Base-by-base conservation (phyloP, 768 basidiomycete genomes). In the Fomitopsis pulvina region DNA sequence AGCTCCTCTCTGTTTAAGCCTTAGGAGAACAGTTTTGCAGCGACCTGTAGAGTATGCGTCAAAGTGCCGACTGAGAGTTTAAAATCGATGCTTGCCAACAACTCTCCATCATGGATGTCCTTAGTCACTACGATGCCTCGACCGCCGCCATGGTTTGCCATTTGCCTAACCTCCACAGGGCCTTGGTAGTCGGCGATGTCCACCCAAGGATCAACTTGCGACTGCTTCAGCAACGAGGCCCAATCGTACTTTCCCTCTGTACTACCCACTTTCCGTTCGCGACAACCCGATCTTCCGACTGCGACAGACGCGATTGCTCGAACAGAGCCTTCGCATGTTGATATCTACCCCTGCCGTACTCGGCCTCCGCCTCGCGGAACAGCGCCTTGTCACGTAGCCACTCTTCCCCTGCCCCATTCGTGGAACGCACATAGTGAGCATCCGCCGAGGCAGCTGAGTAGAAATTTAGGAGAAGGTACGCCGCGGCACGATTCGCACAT, bases 401-500 rank as follows among this genome's bases (percentile, higher is more conserved):
- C 11, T 25, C 12, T 6, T 58, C n/a, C n/a, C n/a, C 46, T 8
- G 22, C 26, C 6, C 38, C 47, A 16, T 34, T 12, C 4, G 21
- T 22, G n/a, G 30, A 39, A 14, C 34, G 38, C 2, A 48, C 47
- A 20, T 32, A 24, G 8, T 40, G 25, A 14, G 61, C 60, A 49
- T 68, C 67, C 14, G 42, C 32, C 7, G 56, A 25, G 8, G 66
- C 64, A 10, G 60, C 58, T 2, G 54, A 51, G 46, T 53, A 60
- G 30, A 53, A 63, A 2, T 48, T 50, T 4, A 67, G 50, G 4
- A 52, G 54, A 4, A 66, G 50, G 38, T 60, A 63, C 0, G 57
- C 53, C 32, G 61, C 57, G 2, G 66, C 47, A 1, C 67, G 60
- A 44, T 68, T 68, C 12, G 66, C 53, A 4, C 48, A 60, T 3